Percentiles rank a stretch among this genome's conserved stretches.
These are phyloP conservation scores for Monosporozyma solicola DNA, from an alignment of 805 yeast genomes.

Conservation along the genomic window DNA sequence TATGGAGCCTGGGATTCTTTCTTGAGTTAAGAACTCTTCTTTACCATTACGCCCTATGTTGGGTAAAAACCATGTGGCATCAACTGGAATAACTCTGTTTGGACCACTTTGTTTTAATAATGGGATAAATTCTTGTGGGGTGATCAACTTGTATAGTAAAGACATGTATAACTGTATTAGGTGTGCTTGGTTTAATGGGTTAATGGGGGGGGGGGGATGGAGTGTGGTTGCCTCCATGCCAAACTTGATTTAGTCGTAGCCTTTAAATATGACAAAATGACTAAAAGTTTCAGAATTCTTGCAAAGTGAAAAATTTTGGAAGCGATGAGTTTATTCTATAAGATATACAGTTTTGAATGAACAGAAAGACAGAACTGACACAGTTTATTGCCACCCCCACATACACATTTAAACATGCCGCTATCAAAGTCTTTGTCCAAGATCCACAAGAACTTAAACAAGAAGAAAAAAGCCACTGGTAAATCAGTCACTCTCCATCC, in stretches of 20 bases:
- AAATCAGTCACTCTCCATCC: constrained; percentile 48
- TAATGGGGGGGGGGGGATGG: background rate
- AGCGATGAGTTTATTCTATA: background rate
- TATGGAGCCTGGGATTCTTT: constrained; percentile 57
- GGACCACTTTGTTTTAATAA: constrained; percentile 13
- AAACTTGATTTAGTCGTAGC: background rate
- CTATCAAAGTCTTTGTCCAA: constrained; percentile 28
- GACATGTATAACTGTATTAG: background rate
- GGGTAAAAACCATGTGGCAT: constrained; percentile 92
- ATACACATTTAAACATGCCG: constrained; percentile 19
- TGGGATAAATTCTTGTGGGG: constrained; percentile 22
- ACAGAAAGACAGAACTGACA: background rate
- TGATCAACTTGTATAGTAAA: constrained; percentile 17
- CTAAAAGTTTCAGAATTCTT: constrained; percentile 9
- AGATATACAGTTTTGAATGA: background rate
- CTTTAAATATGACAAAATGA: background rate
- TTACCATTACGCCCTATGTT: constrained; percentile 51
- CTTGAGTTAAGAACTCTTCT: constrained; percentile 44
- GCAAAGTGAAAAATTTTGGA: background rate
- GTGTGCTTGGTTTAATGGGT: too few species aligned
- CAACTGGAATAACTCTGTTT: constrained; percentile 50
- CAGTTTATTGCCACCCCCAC: background rate
- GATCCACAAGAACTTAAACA: constrained; percentile 20
- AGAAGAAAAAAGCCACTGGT: constrained; percentile 14
- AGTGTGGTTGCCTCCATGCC: too few species aligned